Base-by-base conservation (phyloP, 805 yeast species). In the Zygotorulaspora danielsina region DNA sequence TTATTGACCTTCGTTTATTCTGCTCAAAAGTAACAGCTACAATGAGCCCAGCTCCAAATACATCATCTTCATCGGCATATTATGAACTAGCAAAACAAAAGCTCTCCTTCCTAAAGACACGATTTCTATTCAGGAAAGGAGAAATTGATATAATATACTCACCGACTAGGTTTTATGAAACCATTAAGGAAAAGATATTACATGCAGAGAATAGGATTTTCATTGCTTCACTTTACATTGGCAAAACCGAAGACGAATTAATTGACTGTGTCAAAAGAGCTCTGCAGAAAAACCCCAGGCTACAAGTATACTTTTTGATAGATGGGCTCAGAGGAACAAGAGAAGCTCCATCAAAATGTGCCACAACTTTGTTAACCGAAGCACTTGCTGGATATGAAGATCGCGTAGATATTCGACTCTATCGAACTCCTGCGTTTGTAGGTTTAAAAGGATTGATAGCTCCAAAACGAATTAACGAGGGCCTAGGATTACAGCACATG, bases 401-500 rank as follows among this genome's bases (percentile, higher is more conserved):
- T 17, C 69, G 95, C 41, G 89, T 90, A 16, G 85, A 84, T 52
- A 66, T 89, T 34, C 67, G 95, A 50, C 73, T 89, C 71, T 93
- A 85, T 62, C 94, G 84, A 52, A 90, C 98, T 0, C 98, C 98
- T 0, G 81, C 81, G 46, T 71, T 85, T 49, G 66, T 73, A 27
- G 95, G 95, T 0, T 55, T 85, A 43, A 73, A 76, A 41, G 79
- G 80, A 54, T 49, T 64, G 6, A 32, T 84, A 31, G 71, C 87
- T 2, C 98, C 98, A 0, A 81, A 75, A 43, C 72, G 98, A 46
- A 70, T 90, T 47, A 88, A 89, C 61, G 98, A 93, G 65, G 89
- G 94, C 3, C 70, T 75, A 51, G 98, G 98, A 0, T 71, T 93
- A 36, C 98, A 93, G 61, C 98, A 93, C 58, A 93, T 93, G 97